A percentile compares a stretch with the other conserved stretches of the same genome.
Conservation (phyloP, 305 asterid genomes). For the Solanum hybrid region DNA sequence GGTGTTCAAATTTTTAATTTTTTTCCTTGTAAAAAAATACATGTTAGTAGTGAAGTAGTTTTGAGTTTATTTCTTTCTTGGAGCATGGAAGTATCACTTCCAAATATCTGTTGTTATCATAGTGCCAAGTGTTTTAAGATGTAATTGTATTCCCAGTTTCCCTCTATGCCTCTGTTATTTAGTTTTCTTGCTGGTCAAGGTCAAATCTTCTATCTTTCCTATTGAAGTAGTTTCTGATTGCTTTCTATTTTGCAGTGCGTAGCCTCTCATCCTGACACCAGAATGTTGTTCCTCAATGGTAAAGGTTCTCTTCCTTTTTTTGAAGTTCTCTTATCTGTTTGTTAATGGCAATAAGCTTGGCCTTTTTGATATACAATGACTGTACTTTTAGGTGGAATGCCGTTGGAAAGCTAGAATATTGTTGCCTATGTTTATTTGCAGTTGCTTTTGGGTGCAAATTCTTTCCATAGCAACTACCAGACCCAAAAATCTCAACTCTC, state of each 20-base stretch:
- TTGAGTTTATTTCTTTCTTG: neutral
- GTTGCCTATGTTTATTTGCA: neutral
- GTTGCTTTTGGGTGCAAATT: neutral
- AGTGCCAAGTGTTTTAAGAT: neutral
- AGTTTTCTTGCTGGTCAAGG: neutral
- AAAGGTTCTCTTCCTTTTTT: neutral
- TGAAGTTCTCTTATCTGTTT: neutral
- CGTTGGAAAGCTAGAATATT: neutral
- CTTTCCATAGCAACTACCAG: neutral
- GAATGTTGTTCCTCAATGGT: slow-evolving; percentile 36
- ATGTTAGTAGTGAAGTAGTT: neutral
- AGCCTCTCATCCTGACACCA: slow-evolving; percentile 45
- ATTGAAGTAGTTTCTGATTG: neutral
- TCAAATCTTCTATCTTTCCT: neutral
- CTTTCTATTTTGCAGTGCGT: slow-evolving; percentile 41
- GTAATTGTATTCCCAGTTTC: neutral
- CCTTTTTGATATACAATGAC: neutral
- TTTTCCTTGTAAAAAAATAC: neutral
- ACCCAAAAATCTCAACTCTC: neutral
- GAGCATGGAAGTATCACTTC: neutral
- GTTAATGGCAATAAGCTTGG: neutral
- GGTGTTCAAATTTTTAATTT: neutral
- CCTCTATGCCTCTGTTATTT: neutral
- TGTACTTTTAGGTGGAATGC: neutral
- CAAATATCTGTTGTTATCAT: neutral